Conservation (phyloP, 2,329 filamentous ascomycete genomes). For the Biscogniauxia mediterranea region DNA sequence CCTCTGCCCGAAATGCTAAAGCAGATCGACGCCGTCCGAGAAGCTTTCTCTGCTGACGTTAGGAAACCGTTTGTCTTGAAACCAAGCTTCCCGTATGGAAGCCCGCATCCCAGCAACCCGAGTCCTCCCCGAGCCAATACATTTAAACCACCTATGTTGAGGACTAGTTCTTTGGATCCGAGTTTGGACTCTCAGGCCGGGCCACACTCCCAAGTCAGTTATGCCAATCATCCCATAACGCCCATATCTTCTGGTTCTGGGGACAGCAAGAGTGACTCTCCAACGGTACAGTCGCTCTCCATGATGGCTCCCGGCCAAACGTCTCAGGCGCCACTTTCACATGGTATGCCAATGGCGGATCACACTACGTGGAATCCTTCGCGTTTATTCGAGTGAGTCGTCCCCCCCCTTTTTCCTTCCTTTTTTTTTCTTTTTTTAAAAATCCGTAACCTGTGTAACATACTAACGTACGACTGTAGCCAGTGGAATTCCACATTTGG, state of each 20-base stretch:
- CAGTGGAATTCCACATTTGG: slow-evolving; percentile 97
- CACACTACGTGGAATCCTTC: slow-evolving; percentile 78
- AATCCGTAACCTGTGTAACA: neutral
- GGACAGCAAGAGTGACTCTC: slow-evolving; percentile 76
- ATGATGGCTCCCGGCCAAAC: slow-evolving; percentile 64
- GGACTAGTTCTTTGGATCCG: slow-evolving; percentile 51
- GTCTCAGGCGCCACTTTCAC: slow-evolving; percentile 51
- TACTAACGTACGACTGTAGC: slow-evolving; percentile 44
- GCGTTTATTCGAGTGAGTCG: slow-evolving; percentile 82
- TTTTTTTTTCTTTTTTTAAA: slow-evolving; percentile 4
- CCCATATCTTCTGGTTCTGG: slow-evolving; percentile 71
- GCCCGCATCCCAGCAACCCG: slow-evolving; percentile 65
- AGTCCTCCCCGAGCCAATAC: slow-evolving; percentile 59
- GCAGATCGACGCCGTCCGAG: slow-evolving; percentile 83
- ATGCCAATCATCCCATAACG: slow-evolving; percentile 69
- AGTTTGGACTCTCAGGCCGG: slow-evolving; percentile 53
- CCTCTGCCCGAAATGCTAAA: slow-evolving; percentile 86
- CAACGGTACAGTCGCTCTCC: slow-evolving; percentile 67
- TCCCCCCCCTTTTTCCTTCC: too few species aligned
- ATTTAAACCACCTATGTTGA: slow-evolving; percentile 48
- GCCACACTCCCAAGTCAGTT: slow-evolving; percentile 62
- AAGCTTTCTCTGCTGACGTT: slow-evolving; percentile 86
- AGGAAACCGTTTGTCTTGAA: slow-evolving; percentile 87
- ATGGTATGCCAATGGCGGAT: slow-evolving; percentile 61
- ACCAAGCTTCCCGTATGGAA: slow-evolving; percentile 81